Evolutionary conservation across 179 eudicot species (phyloP).

Genomic region (Corrigiola litoralis): DNA sequence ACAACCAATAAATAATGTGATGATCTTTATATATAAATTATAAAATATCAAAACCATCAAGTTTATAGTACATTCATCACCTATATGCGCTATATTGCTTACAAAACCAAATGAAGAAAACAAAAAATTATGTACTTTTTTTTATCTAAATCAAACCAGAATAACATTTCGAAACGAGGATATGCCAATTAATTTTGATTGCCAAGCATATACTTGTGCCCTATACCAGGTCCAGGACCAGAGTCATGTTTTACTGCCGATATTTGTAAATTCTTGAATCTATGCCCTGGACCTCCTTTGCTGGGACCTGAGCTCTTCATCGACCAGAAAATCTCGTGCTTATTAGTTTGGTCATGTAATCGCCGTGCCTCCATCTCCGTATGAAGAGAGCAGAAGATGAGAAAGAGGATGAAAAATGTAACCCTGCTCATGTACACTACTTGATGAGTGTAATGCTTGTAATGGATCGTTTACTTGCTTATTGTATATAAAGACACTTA

Average conservation of each 20-base stretch:
- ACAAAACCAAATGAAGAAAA: no score
- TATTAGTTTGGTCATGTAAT: background rate
- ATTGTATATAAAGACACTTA: background rate
- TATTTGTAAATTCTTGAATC: conserved; percentile 9
- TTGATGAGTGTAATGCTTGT: background rate
- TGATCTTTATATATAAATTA: no score
- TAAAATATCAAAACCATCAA: no score
- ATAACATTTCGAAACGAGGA: background rate
- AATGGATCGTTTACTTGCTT: background rate
- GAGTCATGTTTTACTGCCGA: conserved; percentile 6
- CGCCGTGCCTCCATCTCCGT: conserved; percentile 8
- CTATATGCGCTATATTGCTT: no score
- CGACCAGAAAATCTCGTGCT: background rate
- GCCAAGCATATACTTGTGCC: conserved; percentile 8
- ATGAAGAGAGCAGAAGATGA: conserved; percentile 3
- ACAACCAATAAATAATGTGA: no score
- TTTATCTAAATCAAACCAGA: background rate
- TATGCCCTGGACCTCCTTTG: conserved; percentile 29
- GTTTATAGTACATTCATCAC: no score
- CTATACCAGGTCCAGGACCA: conserved; percentile 29
- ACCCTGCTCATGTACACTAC: conserved; percentile 10
- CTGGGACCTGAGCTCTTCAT: conserved; percentile 30
- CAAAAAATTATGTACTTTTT: no score
- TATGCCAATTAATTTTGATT: background rate
- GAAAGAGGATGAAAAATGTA: conserved; percentile 9